Conservation (phyloP, 2,329 filamentous ascomycete species). For the Dactylellina drechsleri region DNA sequence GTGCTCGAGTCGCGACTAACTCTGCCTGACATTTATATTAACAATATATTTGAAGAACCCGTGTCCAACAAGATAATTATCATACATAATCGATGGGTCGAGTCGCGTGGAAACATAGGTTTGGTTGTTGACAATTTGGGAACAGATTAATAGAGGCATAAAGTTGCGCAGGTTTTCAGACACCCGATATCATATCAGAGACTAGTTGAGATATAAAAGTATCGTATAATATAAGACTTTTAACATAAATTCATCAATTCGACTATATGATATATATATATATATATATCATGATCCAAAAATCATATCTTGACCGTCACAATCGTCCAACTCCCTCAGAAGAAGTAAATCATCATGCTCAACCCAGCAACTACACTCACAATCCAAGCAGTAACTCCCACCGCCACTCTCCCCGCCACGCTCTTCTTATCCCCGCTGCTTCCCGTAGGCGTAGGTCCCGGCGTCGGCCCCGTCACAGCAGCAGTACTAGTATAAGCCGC, state of each 20-base stretch:
- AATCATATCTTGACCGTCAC: constrained; percentile 2
- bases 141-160: no score
- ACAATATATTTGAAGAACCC: no score
- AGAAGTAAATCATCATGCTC: constrained; percentile 7
- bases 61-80: no score
- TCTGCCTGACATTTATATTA: no score
- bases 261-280: not conserved
- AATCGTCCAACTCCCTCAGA: constrained; percentile 5
- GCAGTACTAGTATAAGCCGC: constrained; percentile 47
- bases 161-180: no score
- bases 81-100: no score
- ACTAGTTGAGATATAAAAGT: not conserved
- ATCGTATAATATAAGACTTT: not conserved
- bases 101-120: no score
- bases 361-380: constrained; percentile 20
- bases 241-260: not conserved
- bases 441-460: constrained; percentile 41
- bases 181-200: no score
- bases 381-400: constrained; percentile 19
- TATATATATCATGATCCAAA: not conserved
- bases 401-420: constrained; percentile 17
- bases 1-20: not conserved
- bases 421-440: constrained; percentile 18
- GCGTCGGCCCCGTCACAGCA: constrained; percentile 43
- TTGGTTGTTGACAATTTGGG: no score